Conservation (phyloP, 768 basidiomycete species). For the Gloeopeniophorella convolvens region DNA sequence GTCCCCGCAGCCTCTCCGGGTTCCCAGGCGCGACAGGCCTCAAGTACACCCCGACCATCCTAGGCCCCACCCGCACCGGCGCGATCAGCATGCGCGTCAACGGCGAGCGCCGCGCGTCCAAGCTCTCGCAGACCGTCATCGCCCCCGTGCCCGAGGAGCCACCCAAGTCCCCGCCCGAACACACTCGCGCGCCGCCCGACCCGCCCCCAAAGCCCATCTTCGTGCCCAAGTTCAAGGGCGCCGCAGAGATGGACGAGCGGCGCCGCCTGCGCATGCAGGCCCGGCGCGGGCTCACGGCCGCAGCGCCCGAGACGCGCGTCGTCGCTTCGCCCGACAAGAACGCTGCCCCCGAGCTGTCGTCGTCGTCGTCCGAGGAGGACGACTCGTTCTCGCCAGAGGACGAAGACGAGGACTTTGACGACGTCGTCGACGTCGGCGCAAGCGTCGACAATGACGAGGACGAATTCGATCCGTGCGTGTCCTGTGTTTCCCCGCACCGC, state of each 20-base stretch:
- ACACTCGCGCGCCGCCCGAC: neutral
- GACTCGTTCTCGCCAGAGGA: conserved; percentile 38
- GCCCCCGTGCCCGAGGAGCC: conserved; percentile 2
- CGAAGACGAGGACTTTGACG: conserved; percentile 46
- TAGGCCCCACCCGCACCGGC: conserved; percentile 62
- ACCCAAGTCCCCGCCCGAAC: conserved; percentile 12
- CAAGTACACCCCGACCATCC: conserved; percentile 85
- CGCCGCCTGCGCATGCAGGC: conserved; percentile 61
- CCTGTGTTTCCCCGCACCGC: neutral
- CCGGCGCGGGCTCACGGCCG: conserved; percentile 37
- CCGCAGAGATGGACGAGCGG: conserved; percentile 81
- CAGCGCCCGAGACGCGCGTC: conserved; percentile 30
- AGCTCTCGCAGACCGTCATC: neutral
- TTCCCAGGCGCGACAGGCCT: conserved; percentile 49
- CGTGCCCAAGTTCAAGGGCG: conserved; percentile 73
- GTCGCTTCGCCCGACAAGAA: conserved; percentile 27
- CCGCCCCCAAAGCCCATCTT: conserved; percentile 43
- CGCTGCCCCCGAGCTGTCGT: conserved; percentile 42
- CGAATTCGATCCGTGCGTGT: conserved; percentile 73
- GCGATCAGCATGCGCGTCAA: conserved; percentile 72
- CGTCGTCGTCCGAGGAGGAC: conserved; percentile 42
- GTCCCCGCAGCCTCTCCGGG: conserved; percentile 27
- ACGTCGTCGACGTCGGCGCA: conserved; percentile 40
- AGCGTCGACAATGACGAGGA: conserved; percentile 54
- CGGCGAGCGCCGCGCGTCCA: conserved; percentile 30